These are phyloP conservation scores for Phytophthora tentaculata DNA, from an alignment of 352 stramenopile species.

Conservation along the genomic window DNA sequence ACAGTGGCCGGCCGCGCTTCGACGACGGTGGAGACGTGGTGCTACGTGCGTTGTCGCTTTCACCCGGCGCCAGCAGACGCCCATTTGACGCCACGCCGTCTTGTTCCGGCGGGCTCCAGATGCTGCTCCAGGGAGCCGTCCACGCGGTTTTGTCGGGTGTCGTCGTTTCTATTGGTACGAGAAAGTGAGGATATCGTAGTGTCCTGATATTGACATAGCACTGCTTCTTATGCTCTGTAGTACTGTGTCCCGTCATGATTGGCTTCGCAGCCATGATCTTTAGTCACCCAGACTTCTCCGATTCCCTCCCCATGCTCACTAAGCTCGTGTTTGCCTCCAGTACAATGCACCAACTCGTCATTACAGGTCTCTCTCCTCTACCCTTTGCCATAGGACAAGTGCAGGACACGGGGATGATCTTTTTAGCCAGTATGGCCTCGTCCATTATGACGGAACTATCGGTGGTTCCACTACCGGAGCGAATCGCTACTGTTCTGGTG, in stretches of 20 bases:
- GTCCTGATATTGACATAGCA: not conserved
- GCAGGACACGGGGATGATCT: constrained; percentile 97
- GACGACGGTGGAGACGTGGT: constrained; percentile 43
- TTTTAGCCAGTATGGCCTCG: constrained; percentile 93
- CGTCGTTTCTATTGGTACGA: constrained; percentile 76
- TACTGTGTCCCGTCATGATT: constrained; percentile 70
- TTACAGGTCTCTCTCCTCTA: constrained; percentile 91
- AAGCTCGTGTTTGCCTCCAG: constrained; percentile 96
- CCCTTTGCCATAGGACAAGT: constrained; percentile 97
- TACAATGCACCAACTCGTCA: constrained; percentile 94
- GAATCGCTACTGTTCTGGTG: constrained; percentile 93
- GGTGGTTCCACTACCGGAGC: constrained; percentile 52
- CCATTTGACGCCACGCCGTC: not conserved
- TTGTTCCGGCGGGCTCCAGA: constrained; percentile 6
- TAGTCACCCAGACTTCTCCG: constrained; percentile 62
- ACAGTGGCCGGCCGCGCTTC: constrained; percentile 38
- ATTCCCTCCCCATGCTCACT: constrained; percentile 63
- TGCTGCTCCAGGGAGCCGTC: constrained; percentile 50
- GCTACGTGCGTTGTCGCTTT: constrained; percentile 35
- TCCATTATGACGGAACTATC: constrained; percentile 85
- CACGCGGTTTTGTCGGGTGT: constrained; percentile 83
- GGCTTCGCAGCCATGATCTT: constrained; percentile 97
- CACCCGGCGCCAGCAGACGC: constrained; percentile 7
- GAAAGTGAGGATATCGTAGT: not conserved
- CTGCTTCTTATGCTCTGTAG: constrained; percentile 3